A percentile compares a stretch with the other conserved stretches of the same genome.
Evolutionary conservation across 768 basidiomycete species (phyloP).

Genomic region (Suillus subluteus): DNA sequence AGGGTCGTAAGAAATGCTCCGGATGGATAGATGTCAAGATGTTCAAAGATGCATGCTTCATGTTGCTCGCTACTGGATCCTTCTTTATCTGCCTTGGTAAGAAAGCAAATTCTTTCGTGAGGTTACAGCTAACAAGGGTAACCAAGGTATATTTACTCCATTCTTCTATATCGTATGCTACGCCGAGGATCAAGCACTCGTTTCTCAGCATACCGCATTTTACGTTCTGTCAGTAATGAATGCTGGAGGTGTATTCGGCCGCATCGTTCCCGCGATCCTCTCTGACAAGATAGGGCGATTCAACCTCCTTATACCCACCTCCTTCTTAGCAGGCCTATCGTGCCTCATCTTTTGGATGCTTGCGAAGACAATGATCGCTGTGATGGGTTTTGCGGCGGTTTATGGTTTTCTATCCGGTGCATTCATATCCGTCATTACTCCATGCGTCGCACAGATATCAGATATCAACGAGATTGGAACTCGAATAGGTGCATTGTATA

Average conservation of each 20-base stretch:
- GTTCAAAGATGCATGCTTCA: conserved; percentile 54
- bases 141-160: conserved; percentile 68
- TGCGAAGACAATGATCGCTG: conserved; percentile 39
- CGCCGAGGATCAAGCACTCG: conserved; percentile 44
- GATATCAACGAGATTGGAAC: conserved; percentile 60
- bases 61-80: conserved; percentile 56
- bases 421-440: conserved; percentile 68
- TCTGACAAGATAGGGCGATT: conserved; percentile 70
- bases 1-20: conserved; percentile 21
- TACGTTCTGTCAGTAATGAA: conserved; percentile 70
- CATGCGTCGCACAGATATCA: conserved; percentile 70
- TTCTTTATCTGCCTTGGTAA: conserved; percentile 64
- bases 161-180: conserved; percentile 73
- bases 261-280: conserved; percentile 62
- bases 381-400: conserved; percentile 54
- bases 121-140: background rate
- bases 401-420: conserved; percentile 73
- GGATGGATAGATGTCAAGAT: conserved; percentile 26
- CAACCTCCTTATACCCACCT: conserved; percentile 66
- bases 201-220: conserved; percentile 47
- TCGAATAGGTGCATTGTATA: conserved; percentile 67
- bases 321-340: conserved; percentile 63
- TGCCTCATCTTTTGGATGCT: conserved; percentile 63
- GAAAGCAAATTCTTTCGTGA: conserved; percentile 19
- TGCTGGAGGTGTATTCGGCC: conserved; percentile 66